Evolutionary conservation across 2,329 filamentous ascomycete species (phyloP).

Genomic region (Cryoendolithus antarcticus): DNA sequence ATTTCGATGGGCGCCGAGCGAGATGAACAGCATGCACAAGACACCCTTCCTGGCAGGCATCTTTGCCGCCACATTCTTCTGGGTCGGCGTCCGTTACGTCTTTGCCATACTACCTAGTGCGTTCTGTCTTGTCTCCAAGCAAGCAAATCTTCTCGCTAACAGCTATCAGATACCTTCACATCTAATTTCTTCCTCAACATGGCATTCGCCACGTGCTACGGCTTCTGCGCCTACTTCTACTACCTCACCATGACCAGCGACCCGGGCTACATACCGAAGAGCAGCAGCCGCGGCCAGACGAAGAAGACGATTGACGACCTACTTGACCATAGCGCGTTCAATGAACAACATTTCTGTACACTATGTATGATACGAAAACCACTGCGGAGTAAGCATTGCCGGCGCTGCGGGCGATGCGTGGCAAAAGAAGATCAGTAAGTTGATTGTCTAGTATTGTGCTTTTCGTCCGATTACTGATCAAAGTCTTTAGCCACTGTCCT

Average conservation of each 20-base stretch:
- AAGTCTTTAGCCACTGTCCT: constrained; percentile 65
- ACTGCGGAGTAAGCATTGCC: constrained; percentile 90
- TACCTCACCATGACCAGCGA: constrained; percentile 73
- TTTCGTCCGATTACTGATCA: constrained; percentile 7
- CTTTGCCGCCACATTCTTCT: constrained; percentile 76
- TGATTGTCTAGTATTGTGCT: background rate
- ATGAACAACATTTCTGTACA: constrained; percentile 88
- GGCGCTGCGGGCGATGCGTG: constrained; percentile 79
- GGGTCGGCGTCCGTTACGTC: constrained; percentile 65
- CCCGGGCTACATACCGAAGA: constrained; percentile 85
- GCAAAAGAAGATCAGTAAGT: constrained; percentile 93
- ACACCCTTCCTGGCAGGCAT: constrained; percentile 92
- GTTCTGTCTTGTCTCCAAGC: constrained; percentile 13
- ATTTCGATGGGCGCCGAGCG: constrained; percentile 67
- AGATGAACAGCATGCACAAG: constrained; percentile 82
- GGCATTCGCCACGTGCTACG: constrained; percentile 53
- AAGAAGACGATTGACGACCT: constrained; percentile 81
- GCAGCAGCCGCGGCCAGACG: constrained; percentile 78
- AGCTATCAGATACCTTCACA: constrained; percentile 47
- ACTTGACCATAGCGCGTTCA: constrained; percentile 74
- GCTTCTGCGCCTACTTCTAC: constrained; percentile 75
- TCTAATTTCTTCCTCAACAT: constrained; percentile 64
- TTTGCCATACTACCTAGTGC: constrained; percentile 60
- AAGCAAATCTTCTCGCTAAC: constrained; percentile 8
- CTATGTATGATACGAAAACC: constrained; percentile 90